These are phyloP conservation scores for Diplodia intermedia DNA, from an alignment of 2,329 filamentous ascomycete genomes.

Conservation along the genomic window DNA sequence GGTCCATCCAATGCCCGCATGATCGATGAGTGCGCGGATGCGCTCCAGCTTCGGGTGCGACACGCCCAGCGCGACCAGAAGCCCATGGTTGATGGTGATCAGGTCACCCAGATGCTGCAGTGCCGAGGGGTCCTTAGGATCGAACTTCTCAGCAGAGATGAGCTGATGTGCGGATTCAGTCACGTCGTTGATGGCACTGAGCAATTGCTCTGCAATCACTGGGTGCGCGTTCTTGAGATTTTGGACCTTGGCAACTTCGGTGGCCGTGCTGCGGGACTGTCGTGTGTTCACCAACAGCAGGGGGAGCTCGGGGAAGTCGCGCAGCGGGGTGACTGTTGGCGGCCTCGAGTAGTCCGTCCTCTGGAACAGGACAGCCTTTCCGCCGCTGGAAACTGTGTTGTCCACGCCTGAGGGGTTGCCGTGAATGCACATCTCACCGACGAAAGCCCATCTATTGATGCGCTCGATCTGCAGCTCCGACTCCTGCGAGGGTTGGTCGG, in stretches of 20 bases:
- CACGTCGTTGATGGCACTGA: slow-evolving; percentile 84
- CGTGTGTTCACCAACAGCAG: slow-evolving; percentile 88
- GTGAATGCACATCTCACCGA: slow-evolving; percentile 96
- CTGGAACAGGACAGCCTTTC: slow-evolving; percentile 92
- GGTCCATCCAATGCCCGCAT: slow-evolving; percentile 91
- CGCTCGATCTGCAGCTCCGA: slow-evolving; percentile 89
- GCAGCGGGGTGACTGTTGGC: slow-evolving; percentile 76
- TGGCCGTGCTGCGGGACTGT: slow-evolving; percentile 82
- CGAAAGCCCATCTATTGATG: slow-evolving; percentile 98
- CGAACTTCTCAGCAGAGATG: slow-evolving; percentile 68
- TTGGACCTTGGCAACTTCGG: slow-evolving; percentile 86
- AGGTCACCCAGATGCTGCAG: slow-evolving; percentile 82
- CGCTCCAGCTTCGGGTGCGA: slow-evolving; percentile 93
- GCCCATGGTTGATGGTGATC: slow-evolving; percentile 91
- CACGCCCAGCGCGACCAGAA: slow-evolving; percentile 88
- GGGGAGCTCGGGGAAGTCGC: slow-evolving; percentile 90
- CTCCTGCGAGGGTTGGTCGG: slow-evolving; percentile 86
- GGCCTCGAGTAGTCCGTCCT: slow-evolving; percentile 78
- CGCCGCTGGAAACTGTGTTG: slow-evolving; percentile 92
- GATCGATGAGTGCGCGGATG: slow-evolving; percentile 82
- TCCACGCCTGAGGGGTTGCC: slow-evolving; percentile 96
- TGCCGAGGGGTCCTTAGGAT: slow-evolving; percentile 67
- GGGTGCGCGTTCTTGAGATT: slow-evolving; percentile 75
- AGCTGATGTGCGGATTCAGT: slow-evolving; percentile 64
- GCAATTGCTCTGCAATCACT: slow-evolving; percentile 76